These are phyloP conservation scores for Grigorovia jiainica DNA, from an alignment of 805 yeast species.

Conservation along the genomic window DNA sequence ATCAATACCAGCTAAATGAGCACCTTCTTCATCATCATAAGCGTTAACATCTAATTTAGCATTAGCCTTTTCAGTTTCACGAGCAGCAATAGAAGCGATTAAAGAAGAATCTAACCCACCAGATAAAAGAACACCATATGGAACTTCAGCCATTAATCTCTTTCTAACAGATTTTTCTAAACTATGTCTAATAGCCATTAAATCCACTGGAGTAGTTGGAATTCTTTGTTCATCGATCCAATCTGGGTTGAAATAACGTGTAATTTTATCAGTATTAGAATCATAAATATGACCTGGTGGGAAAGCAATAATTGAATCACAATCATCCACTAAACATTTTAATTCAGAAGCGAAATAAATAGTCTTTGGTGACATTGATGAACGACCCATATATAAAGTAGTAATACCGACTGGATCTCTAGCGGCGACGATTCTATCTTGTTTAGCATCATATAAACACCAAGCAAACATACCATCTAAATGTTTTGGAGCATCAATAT, in stretches of 20 bases:
- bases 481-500: constrained; percentile 78
- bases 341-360: constrained; percentile 89
- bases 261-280: constrained; percentile 74
- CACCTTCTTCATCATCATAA: constrained; percentile 38
- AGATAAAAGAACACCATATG: constrained; percentile 92
- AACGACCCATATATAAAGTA: constrained; percentile 90
- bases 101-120: constrained; percentile 97
- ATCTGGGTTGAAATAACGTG: constrained; percentile 82
- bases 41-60: constrained; percentile 27
- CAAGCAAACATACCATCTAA: constrained; percentile 98
- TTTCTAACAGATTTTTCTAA: constrained; percentile 94
- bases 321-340: constrained; percentile 87
- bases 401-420: constrained; percentile 98
- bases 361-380: constrained; percentile 56
- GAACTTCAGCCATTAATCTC: constrained; percentile 99
- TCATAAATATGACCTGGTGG: constrained; percentile 98
- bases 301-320: constrained; percentile 88
- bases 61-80: constrained; percentile 71
- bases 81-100: constrained; percentile 93
- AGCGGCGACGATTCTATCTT: constrained; percentile 89
- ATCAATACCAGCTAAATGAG: constrained; percentile 85
- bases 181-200: constrained; percentile 58
- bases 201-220: constrained; percentile 73
- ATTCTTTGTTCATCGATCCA: constrained; percentile 85
- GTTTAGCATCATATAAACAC: constrained; percentile 74